Base-by-base conservation (phyloP, 176 grass and related monocot species). In the Carex kokanica region DNA sequence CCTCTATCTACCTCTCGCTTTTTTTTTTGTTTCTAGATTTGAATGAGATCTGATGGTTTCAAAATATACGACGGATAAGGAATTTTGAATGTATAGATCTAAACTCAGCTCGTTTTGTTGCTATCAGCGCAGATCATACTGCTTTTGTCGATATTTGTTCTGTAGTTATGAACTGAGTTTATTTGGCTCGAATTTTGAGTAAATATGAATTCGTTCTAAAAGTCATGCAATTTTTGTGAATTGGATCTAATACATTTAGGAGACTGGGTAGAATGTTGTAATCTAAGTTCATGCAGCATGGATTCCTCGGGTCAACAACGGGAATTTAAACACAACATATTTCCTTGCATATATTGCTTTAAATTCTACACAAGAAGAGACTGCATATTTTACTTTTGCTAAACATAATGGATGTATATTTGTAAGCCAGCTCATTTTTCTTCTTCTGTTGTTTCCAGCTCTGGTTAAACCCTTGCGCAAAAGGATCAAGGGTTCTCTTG, bases 31-130 rank as follows among this genome's bases (percentile, higher is more conserved):
- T 25, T 20, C 18, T 45, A 64, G 80, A 63, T 66, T 80, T 23
- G 80, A 49, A 10, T 14, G 80, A 64, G 61, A 32, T 82, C 45
- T 54, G 79, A 31, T 24, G 21, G n/a, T 36, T 62, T 20, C 52
- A 7, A 62, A 41, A 13, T 1, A 34, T 81, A 15, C 23, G 7
- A 62, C 1, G 57, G 34, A 41, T 63, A 0, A 20, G 5, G 27
- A 40, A 63, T 65, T 45, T 67, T 52, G 60, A 14, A 52, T n/a
- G n/a, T n/a, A n/a, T 67, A 65, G 41, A 82, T 82, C 80, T 82
- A n/a, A 82, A 29, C 41, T 61, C 31, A 61, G 78, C 53, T 79
- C 23, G 2, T 79, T 57, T 79, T 40, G 41, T 49, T 40, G 41
- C 9, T 74, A 6, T 74, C 20, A 52, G 41, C 72, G 54, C 20